Conservation (phyloP, 495 filamentous ascomycete genomes). For the Aspergillus sclerotioniger region DNA sequence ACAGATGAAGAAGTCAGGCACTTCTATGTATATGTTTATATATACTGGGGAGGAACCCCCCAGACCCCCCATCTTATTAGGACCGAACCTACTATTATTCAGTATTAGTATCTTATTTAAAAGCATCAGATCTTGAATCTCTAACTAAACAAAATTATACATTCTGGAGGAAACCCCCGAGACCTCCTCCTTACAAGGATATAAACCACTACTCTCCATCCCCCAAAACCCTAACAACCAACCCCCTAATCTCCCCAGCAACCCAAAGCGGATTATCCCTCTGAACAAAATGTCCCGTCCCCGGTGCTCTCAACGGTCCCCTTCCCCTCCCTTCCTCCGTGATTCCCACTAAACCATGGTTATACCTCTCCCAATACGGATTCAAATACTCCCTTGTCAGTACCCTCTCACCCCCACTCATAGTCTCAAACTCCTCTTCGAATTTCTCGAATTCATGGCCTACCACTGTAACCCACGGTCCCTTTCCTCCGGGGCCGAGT, state of each 20-base stretch:
- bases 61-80: no score
- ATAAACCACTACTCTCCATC: no score
- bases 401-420: constrained; percentile 33
- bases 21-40: no score
- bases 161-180: no score
- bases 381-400: constrained; percentile 53
- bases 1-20: no score
- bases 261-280: constrained; percentile 58
- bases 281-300: constrained; percentile 62
- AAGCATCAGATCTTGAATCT: no score
- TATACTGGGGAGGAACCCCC: no score
- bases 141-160: no score
- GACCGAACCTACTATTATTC: no score
- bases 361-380: constrained; percentile 55
- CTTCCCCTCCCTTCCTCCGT: constrained; percentile 36
- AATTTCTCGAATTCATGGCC: constrained; percentile 63
- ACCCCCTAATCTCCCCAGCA: constrained; percentile 36
- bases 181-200: no score
- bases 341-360: constrained; percentile 51
- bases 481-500: constrained; percentile 29
- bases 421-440: constrained; percentile 41
- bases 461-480: constrained; percentile 51
- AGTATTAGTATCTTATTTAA: no score
- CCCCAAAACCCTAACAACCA: constrained; percentile 28
- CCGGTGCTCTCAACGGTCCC: constrained; percentile 50